Base-by-base conservation (phyloP, 148 eudicot genomes). In the Persicaria tinctoria region DNA sequence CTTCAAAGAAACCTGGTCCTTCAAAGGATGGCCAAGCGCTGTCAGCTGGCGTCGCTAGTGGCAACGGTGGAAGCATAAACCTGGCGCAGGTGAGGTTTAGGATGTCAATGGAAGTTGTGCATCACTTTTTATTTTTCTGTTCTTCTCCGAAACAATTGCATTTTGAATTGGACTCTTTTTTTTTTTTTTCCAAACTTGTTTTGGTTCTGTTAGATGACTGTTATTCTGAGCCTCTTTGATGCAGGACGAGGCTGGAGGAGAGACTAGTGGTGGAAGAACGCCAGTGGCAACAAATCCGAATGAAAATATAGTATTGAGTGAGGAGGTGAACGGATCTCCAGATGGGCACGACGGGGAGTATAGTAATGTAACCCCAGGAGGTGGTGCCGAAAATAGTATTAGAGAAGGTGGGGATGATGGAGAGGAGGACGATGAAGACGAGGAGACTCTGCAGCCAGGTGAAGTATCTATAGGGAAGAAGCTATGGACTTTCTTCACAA, bases 401-500 rank as follows among this genome's bases (percentile, higher is more conserved):
- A 71, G 73, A 51, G 59, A 50, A 41, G 59, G 56, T 10, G 80
- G 71, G 14, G 84, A 56, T 3, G 75, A 51, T 38, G 84, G 72
- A 0, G 85, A 79, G 5, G 84, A 79, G 2, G 88, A 81, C 0
- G 85, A 85, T 0, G 96, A 87, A 5, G 92, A 84, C 0, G 95
- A 87, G 5, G 97, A 90, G 82, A 76, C 76, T 10, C 87, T 85
- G 82, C 97, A 89, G 83, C 98, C 96, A 13, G 99, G 99, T 48
- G 92, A 95, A 85, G 94, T 76, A 56, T 95, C 99, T 17, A 86
- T 92, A 5, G 95, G 96, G 45, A 95, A 90, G 88, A 95, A 88
- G 84, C 82, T 95, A 0, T 92, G 96, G 97, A 95, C 84, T 46
- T 95, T 95, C 82, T 77, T 92, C 81, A 89, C 90, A 12, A 92